Conservation (phyloP, 2,329 filamentous ascomycete species). For the Talaromyces amestolkiae region DNA sequence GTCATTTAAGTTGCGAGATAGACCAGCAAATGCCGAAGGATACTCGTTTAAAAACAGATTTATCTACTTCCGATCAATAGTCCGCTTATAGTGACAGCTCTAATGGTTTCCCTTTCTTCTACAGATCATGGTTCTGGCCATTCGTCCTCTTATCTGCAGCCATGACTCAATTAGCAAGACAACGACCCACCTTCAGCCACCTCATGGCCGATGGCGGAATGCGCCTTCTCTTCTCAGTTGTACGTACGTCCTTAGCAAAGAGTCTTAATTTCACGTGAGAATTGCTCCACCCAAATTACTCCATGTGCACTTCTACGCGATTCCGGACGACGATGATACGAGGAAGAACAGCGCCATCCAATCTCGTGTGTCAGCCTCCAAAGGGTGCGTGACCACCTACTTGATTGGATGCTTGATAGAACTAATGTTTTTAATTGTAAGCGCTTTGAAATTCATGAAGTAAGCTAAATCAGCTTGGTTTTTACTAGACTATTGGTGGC, state of each 20-base stretch:
- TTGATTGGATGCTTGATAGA: not conserved
- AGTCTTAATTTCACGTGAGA: not conserved
- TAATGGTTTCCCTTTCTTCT: not conserved
- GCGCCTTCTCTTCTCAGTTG: not conserved
- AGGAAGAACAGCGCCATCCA: not conserved
- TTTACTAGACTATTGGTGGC: not conserved
- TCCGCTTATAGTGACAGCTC: not conserved
- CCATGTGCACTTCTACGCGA: not conserved
- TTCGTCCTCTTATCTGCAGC: not conserved
- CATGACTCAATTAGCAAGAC: conserved; percentile 1
- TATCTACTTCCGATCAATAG: not conserved
- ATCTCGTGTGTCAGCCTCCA: not conserved
- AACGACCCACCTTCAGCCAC: conserved; percentile 12
- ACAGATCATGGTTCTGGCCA: not conserved
- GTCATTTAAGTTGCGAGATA: not conserved
- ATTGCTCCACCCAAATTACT: not conserved
- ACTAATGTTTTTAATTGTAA: not conserved
- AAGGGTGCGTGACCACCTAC: not conserved
- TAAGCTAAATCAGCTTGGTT: not conserved
- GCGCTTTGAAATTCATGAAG: not conserved
- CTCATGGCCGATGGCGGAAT: not conserved
- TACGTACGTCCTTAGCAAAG: not conserved
- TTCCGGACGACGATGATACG: not conserved
- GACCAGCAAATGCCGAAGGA: not conserved
- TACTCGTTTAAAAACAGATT: not conserved